Conservation (phyloP, 768 basidiomycete species). For the Ramaria rubella region DNA sequence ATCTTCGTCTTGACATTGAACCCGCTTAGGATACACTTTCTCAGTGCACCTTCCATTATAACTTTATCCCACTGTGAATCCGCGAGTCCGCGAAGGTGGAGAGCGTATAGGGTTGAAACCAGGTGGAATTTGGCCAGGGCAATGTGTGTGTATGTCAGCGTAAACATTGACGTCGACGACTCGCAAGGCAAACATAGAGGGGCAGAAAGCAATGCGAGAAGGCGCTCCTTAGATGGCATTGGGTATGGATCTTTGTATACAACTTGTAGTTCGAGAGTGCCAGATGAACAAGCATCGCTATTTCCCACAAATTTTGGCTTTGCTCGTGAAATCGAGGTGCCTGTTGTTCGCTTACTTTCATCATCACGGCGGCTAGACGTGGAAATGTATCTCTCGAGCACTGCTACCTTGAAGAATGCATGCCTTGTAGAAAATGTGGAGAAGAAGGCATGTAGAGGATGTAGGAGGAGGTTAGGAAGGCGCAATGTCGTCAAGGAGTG, state of each 20-base stretch:
- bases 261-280: background rate
- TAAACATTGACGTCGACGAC: background rate
- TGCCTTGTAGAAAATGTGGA: background rate
- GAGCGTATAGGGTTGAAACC: background rate
- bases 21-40: background rate
- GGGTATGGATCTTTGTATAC: slow-evolving; percentile 1
- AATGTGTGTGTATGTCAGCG: background rate
- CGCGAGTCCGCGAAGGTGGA: background rate
- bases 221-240: background rate
- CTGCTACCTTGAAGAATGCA: slow-evolving; percentile 1
- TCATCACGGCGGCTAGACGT: background rate
- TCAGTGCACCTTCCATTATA: background rate
- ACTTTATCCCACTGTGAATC: background rate
- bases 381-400: background rate
- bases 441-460: background rate
- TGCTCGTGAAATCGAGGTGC: background rate
- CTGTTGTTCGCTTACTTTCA: background rate
- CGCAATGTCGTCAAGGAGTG: background rate
- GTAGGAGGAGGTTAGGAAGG: background rate
- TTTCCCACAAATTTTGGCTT: slow-evolving; percentile 2
- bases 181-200: background rate
- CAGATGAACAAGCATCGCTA: background rate
- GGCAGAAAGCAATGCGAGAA: slow-evolving; percentile 1
- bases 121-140: slow-evolving; percentile 4
- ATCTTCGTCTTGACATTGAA: background rate